Conservation (phyloP, 176 grass and related monocot species). For the Musa acuminata region DNA sequence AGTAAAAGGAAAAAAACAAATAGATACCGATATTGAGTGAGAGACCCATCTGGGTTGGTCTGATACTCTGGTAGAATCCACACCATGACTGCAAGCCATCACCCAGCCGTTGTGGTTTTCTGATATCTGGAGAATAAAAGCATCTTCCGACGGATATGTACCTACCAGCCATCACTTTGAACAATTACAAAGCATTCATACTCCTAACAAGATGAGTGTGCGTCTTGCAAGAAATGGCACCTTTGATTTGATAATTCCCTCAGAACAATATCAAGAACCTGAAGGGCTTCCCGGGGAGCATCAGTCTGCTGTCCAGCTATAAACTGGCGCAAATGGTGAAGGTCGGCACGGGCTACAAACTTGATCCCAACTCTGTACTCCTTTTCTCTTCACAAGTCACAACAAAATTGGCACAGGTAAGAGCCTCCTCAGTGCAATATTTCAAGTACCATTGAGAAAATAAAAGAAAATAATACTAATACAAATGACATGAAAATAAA, state of each 20-base stretch:
- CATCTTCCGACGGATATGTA: slow-evolving; percentile 45
- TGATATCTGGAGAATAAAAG: slow-evolving; percentile 45
- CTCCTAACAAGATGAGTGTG: background rate
- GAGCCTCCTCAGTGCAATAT: background rate
- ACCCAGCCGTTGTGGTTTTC: background rate
- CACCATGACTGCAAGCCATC: slow-evolving; percentile 40
- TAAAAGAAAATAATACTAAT: background rate
- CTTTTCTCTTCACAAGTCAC: slow-evolving; percentile 62
- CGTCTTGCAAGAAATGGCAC: slow-evolving; percentile 24
- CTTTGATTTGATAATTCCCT: slow-evolving; percentile 85
- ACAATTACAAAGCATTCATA: background rate
- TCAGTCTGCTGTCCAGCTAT: slow-evolving; percentile 72
- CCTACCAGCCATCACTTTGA: slow-evolving; percentile 4
- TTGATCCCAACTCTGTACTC: slow-evolving; percentile 85
- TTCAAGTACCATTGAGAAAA: background rate
- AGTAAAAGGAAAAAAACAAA: background rate
- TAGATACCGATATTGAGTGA: slow-evolving; percentile 49
- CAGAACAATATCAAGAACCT: slow-evolving; percentile 92
- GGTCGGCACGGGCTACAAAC: slow-evolving; percentile 84
- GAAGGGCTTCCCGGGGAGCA: slow-evolving; percentile 81
- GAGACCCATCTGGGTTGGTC: slow-evolving; percentile 55
- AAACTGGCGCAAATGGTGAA: slow-evolving; percentile 86
- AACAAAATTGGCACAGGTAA: background rate
- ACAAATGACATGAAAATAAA: slow-evolving; percentile 5
- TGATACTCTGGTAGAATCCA: slow-evolving; percentile 73